These are phyloP conservation scores for Penstemon davidsonii DNA, from an alignment of 257 asterid species.

Conservation along the genomic window DNA sequence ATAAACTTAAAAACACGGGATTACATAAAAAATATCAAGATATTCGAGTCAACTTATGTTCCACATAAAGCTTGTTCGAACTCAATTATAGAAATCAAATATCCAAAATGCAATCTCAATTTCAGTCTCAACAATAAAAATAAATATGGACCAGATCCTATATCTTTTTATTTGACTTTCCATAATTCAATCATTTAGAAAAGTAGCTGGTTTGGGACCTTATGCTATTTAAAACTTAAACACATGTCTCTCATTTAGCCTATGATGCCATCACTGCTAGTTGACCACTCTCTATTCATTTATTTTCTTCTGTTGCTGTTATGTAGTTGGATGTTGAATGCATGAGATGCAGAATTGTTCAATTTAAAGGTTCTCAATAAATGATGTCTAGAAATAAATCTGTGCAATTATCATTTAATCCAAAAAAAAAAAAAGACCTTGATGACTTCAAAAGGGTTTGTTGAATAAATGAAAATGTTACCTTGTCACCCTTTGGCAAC, in stretches of 20 bases:
- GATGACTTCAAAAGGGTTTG: no score
- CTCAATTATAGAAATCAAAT: background rate
- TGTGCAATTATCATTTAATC: no score
- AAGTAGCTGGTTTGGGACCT: conserved; percentile 32
- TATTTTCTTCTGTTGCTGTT: background rate
- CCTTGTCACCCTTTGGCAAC: no score
- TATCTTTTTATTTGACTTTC: conserved; percentile 25
- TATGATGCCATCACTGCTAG: conserved; percentile 2
- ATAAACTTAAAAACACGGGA: no score
- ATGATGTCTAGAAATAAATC: no score
- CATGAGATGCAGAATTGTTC: no score
- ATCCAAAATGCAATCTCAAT: background rate
- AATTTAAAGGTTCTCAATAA: no score
- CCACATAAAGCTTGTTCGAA: no score
- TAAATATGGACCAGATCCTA: conserved; percentile 10
- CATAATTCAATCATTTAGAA: conserved; percentile 21
- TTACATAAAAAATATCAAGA: no score
- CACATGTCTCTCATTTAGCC: conserved; percentile 25
- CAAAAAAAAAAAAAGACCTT: no score
- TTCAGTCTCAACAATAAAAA: background rate
- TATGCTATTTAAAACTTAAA: conserved; percentile 18
- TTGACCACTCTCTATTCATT: conserved; percentile 15
- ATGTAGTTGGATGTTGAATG: conserved; percentile 1
- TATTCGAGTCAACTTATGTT: no score
- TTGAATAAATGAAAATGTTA: no score